Evolutionary conservation across 768 basidiomycete genomes (phyloP), one percentile per base, ranked within the genome.

Genomic region (Lentinus tigrinus): DNA sequence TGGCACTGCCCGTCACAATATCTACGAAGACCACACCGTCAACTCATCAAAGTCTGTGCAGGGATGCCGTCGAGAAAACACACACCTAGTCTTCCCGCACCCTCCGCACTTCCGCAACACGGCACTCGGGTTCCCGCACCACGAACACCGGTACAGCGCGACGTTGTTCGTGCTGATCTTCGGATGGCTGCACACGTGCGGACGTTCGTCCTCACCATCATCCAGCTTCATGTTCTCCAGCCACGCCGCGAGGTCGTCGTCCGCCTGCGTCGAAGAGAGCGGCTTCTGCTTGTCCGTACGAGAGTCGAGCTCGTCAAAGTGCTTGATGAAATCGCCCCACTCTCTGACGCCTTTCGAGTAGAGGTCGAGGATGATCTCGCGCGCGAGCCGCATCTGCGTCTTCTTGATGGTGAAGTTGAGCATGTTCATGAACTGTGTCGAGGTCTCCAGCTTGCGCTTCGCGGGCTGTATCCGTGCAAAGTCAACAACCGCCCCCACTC

Each of bases 61-160:
- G 17, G 43, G n/a, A n/a, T n/a, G n/a, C 17, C 9, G 14, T 19
- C 31, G 27, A 47, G 2, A 4, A 44, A 17, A 42, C 52, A 60
- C 63, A 21, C 44, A 78, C 79, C 78, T 77, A 10, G 76, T 71
- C 53, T 70, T 73, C 24, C 64, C 72, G 52, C 80, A 82, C 2
- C 77, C 74, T 4, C 70, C 66, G 59, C 84, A 85, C 67, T 82
- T 85, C 61, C 77, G 76, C 47, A 85, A 67, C 7, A 76, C 75
- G 0, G 82, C 84, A 49, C 81, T 86, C 6, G 85, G 85, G 56
- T 86, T 87, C 6, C 79, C 75, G 59, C 87, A 88, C 77, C 80
- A 84, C 24, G 85, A 84, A 63, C 87, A 89, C 24, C 77, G 71
- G 69, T 84, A 87, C 40, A 89, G 69, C 37, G 69, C 75, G 8